A percentile compares a stretch with the other conserved stretches of the same genome.
Conservation (phyloP, 257 asterid species). For the Primulina huaijiensis region DNA sequence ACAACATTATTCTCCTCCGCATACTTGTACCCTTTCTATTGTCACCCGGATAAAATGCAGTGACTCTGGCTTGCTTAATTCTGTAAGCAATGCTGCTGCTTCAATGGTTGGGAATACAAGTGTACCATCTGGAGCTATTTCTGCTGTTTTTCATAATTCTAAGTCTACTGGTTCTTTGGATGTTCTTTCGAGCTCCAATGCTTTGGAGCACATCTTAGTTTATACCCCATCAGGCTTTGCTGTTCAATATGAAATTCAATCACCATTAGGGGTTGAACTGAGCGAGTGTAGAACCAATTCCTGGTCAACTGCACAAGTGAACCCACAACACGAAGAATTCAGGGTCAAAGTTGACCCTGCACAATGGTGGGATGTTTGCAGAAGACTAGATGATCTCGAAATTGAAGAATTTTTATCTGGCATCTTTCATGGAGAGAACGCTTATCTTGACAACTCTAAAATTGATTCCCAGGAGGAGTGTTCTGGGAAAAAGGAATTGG, state of each 20-base stretch:
- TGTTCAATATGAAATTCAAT: conserved; percentile 57
- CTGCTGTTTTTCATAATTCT: conserved; percentile 57
- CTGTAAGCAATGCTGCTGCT: conserved; percentile 63
- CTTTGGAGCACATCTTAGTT: conserved; percentile 62
- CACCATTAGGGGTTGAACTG: conserved; percentile 40
- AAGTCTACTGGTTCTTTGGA: conserved; percentile 39
- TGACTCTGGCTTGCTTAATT: conserved; percentile 52
- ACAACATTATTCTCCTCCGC: conserved; percentile 47
- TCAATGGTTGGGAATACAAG: conserved; percentile 53
- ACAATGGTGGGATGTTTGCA: conserved; percentile 88
- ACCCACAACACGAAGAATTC: conserved; percentile 50
- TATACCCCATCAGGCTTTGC: conserved; percentile 68
- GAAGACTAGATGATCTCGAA: conserved; percentile 64
- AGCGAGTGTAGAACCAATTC: conserved; percentile 36
- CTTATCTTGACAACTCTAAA: conserved; percentile 40
- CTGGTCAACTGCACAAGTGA: conserved; percentile 37
- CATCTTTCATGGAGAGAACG: conserved; percentile 37
- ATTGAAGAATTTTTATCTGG: conserved; percentile 52
- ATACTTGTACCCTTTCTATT: conserved; percentile 51
- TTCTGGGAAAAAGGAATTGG: conserved; percentile 31
- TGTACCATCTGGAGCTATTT: conserved; percentile 66
- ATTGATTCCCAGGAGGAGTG: conserved; percentile 27
- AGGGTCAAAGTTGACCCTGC: conserved; percentile 60
- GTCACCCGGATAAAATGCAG: conserved; percentile 54
- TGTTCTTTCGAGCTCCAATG: conserved; percentile 31